Base-by-base conservation (phyloP, 768 basidiomycete genomes). In the Pisolithus orientalis region DNA sequence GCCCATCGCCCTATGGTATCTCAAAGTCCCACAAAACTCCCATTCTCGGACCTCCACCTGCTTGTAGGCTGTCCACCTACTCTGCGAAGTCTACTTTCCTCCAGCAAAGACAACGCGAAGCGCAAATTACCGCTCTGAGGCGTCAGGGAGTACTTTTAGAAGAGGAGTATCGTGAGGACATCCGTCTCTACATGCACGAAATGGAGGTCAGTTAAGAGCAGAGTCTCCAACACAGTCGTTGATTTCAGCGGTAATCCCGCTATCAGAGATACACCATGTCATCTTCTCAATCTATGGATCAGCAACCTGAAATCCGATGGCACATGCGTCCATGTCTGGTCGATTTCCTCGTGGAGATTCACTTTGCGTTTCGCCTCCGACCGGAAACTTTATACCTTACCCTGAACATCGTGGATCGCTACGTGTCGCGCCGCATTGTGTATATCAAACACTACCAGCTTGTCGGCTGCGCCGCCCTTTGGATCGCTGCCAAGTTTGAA, bases 391-490 rank as follows among this genome's bases (percentile, higher is more conserved):
- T 99, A 58, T 98, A 98, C 71, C 90, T 99, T 69, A 90, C 95
- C 10, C 83, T 98, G 71, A 98, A 98, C 76, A 96, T 99, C 65
- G 86, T 98, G 70, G 96, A 99, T 72, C 93, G 96, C 62, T 99
- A 98, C 70, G 93, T 98, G 28, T 98, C 96, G 47, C 94, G 96
- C 60, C 90, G 96, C 50, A 87, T 99, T 57, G 96, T 99, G 55
- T 97, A 93, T 74, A 92, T 92, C 76, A 98, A 95, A 71, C 96
- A 99, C 73, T 98, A 99, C 66, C 96, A 99, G 64, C 88, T 99
- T 53, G 95, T 98, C 52, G 96, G 96, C 17, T 99, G 96, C 65
- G 93, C 94, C 24, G 93, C 96, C 38, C 79, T 99, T 11, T 99
- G 96, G 96, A 97, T 98, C 60, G 96, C 96, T 14, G 90, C 95